A percentile compares a stretch with the other conserved stretches of the same genome.
These are phyloP conservation scores for Nematocida major DNA, from an alignment of 371 early-diverging fungal genomes.

Conservation along the genomic window DNA sequence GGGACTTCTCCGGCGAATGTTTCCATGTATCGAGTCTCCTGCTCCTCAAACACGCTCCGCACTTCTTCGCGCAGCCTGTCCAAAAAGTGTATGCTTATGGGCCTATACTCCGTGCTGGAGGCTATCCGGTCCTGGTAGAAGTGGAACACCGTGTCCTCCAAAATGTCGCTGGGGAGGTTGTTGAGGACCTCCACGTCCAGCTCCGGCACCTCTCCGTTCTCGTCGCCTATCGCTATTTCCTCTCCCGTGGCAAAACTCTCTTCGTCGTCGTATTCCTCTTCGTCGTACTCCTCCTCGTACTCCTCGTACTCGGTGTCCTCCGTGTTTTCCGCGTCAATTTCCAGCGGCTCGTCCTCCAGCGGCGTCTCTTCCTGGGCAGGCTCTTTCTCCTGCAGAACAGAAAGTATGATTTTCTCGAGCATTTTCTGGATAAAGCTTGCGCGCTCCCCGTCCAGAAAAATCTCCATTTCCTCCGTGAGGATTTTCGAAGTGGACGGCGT, in stretches of 20 bases:
- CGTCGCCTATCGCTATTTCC: slow-evolving; percentile 34
- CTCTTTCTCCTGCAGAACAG: slow-evolving; percentile 9
- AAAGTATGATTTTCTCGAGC: neutral
- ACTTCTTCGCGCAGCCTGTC: slow-evolving; percentile 35
- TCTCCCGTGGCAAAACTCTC: slow-evolving; percentile 36
- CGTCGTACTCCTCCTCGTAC: neutral
- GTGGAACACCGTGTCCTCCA: slow-evolving; percentile 21
- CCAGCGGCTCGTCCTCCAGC: neutral
- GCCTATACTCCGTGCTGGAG: slow-evolving; percentile 33
- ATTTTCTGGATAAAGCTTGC: neutral
- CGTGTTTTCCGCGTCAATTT: neutral
- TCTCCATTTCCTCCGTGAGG: neutral
- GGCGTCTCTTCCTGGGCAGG: neutral
- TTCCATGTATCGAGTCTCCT: slow-evolving; percentile 42
- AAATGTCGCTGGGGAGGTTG: slow-evolving; percentile 16
- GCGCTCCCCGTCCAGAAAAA: neutral
- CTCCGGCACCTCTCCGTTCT: slow-evolving; percentile 46
- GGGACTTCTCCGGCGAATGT: slow-evolving; percentile 26
- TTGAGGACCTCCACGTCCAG: slow-evolving; percentile 45
- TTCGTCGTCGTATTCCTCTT: slow-evolving; percentile 23
- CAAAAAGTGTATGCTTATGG: slow-evolving; percentile 41
- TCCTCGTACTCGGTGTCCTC: slow-evolving; percentile 3
- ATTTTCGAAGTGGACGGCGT: neutral
- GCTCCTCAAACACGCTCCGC: slow-evolving; percentile 47
- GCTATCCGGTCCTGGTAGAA: slow-evolving; percentile 49